phyloP scores from a whole-genome alignment of 208 protist genomes.

The Wallacemonas sp. region DNA sequence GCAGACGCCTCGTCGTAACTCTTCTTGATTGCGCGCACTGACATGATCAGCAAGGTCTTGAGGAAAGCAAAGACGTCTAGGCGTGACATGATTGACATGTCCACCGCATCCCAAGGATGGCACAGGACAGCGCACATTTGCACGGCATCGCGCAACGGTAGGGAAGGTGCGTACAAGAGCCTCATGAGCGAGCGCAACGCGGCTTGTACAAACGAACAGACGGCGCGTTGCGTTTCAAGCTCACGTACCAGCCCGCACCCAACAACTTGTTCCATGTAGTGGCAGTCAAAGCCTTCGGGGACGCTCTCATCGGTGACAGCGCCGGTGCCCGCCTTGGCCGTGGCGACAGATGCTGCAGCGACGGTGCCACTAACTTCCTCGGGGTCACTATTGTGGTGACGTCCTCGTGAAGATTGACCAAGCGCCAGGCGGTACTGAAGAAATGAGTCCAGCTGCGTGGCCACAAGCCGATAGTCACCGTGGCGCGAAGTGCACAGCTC shows the following conservation, averaged over 20 bases:
- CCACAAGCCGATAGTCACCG: not conserved
- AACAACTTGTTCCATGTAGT: constrained; percentile 67
- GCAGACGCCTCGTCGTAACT: not conserved
- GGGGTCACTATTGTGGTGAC: constrained; percentile 2
- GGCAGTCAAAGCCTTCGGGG: constrained; percentile 25
- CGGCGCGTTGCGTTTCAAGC: constrained; percentile 68
- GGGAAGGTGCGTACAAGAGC: not conserved
- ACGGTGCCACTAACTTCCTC: not conserved
- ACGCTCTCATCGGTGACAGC: not conserved
- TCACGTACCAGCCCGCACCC: constrained; percentile 82
- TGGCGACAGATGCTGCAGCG: not conserved
- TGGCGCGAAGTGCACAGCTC: constrained; percentile 32
- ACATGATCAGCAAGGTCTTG: constrained; percentile 29
- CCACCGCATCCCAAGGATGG: constrained; percentile 82
- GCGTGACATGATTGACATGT: constrained; percentile 81
- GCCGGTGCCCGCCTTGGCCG: not conserved
- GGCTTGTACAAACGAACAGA: constrained; percentile 74
- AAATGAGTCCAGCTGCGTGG: constrained; percentile 2
- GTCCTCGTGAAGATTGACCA: constrained; percentile 9
- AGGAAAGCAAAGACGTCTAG: constrained; percentile 77
- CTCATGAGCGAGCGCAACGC: constrained; percentile 48
- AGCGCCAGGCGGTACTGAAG: constrained; percentile 27
- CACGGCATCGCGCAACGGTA: constrained; percentile 12
- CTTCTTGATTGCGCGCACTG: not conserved
- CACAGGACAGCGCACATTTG: constrained; percentile 79